These are phyloP conservation scores for Pichia sp. DNA, from an alignment of 1,139 yeast species.

Conservation along the genomic window DNA sequence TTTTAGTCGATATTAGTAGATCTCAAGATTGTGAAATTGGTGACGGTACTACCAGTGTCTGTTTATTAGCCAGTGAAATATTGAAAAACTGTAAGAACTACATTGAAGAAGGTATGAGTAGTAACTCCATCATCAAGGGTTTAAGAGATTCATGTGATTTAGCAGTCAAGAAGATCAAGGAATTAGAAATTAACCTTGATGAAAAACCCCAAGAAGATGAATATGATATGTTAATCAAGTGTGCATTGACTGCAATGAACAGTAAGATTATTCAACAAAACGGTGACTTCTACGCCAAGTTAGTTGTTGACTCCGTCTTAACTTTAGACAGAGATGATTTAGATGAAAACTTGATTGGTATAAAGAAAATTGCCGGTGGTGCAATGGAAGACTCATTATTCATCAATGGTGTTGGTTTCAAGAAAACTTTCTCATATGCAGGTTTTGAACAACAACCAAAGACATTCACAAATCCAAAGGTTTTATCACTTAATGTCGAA, in stretches of 20 bases:
- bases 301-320: conserved; percentile 95
- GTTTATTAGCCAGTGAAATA: conserved; percentile 91
- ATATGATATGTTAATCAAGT: conserved; percentile 67
- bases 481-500: conserved; percentile 85
- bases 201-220: conserved; percentile 37
- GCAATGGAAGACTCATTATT: conserved; percentile 91
- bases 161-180: conserved; percentile 71
- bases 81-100: conserved; percentile 86
- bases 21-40: conserved; percentile 99
- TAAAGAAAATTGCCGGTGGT: conserved; percentile 96
- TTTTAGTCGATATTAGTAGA: conserved; percentile 91
- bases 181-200: conserved; percentile 71
- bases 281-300: conserved; percentile 84
- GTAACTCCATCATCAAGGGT: conserved; percentile 87
- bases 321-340: conserved; percentile 81
- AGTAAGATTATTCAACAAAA: conserved; percentile 89
- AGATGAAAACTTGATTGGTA: conserved; percentile 89
- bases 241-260: conserved; percentile 98
- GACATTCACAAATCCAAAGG: conserved; percentile 72
- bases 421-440: conserved; percentile 95
- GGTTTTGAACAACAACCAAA: conserved; percentile 99
- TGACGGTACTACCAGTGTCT: conserved; percentile 97
- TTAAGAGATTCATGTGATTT: conserved; percentile 78
- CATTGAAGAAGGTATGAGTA: conserved; percentile 94
- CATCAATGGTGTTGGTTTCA: conserved; percentile 94